A percentile compares a stretch with the other conserved stretches of the same genome.
Evolutionary conservation across 2,329 filamentous ascomycete species (phyloP).

Genomic region (Fusarium sp.): DNA sequence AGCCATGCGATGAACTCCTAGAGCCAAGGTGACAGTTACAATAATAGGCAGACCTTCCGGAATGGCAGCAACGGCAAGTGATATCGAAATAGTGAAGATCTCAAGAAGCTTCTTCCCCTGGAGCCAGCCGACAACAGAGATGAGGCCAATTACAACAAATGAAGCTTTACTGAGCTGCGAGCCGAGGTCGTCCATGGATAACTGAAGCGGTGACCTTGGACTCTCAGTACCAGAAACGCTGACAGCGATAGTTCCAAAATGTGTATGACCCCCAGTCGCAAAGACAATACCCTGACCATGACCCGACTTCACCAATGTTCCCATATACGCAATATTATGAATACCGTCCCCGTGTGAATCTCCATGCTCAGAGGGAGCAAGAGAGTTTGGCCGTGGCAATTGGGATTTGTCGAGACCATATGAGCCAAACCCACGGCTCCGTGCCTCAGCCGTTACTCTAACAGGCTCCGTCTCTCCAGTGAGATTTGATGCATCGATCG

Average conservation of each 20-base stretch:
- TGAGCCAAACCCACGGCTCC: conserved; percentile 46
- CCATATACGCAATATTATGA: conserved; percentile 98
- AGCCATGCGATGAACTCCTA: conserved; percentile 97
- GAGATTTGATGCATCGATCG: conserved; percentile 95
- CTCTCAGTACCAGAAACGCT: conserved; percentile 96
- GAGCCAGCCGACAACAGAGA: conserved; percentile 89
- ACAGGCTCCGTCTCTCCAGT: conserved; percentile 98
- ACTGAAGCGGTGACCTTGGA: conserved; percentile 89
- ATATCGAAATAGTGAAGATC: conserved; percentile 98
- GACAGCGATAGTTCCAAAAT: conserved; percentile 95
- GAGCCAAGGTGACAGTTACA: conserved; percentile 93
- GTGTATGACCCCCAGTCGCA: conserved; percentile 90
- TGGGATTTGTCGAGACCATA: conserved; percentile 48
- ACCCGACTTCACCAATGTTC: conserved; percentile 92
- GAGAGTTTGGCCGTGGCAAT: conserved; percentile 56
- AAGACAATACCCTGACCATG: conserved; percentile 98
- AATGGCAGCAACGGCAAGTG: conserved; percentile 94
- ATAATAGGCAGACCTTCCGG: conserved; percentile 97
- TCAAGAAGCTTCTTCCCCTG: conserved; percentile 91
- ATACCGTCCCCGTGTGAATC: conserved; percentile 75
- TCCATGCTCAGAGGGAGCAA: conserved; percentile 63
- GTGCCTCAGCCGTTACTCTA: conserved; percentile 76
- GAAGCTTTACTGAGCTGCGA: conserved; percentile 97
- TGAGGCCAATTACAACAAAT: conserved; percentile 92
- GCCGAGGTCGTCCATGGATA: conserved; percentile 97